Evolutionary conservation across 441 rosid species (phyloP), one percentile per base, ranked within the genome.

Genomic region (Adansonia grandidieri): DNA sequence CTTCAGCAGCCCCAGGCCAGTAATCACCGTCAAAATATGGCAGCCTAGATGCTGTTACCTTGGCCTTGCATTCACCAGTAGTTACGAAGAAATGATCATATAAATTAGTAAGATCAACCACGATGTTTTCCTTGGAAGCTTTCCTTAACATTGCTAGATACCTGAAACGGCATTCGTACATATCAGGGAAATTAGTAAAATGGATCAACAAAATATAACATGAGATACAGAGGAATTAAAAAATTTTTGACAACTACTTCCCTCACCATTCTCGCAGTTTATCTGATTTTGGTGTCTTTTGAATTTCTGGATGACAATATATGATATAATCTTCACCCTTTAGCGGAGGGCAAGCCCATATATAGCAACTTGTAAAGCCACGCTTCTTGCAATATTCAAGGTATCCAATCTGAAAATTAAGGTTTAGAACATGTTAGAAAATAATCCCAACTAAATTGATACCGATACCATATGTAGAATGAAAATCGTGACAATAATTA

Each of bases 1-100:
- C 98, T 88, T 97, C 99, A 0, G 99, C 99, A 71, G 99, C 98
- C 81, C 97, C 99, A 71, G 99, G 98, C 99, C 98, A 97, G 85
- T 97, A 97, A 86, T 97, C 98, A 83, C 99, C 99, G 82, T 95
- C 99, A 72, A 97, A 97, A 90, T 97, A 97, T 42, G 99, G 99
- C 73, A 97, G 89, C 90, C 99, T 93, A 48, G 98, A 94, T 65
- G 98, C 99, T 19, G 99, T 97, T 73, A 95, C 98, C 86, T 89
- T 95, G 62, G 97, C 94, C 86, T 86, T 92, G 82, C 96, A 91
- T 84, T 97, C 99, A 71, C 97, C 99, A 20, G 86, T 79, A 77
- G 92, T 85, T 75, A 87, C 86, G 74, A 97, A 97, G 88, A 97
- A 97, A 84, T 95, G 98, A 79, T 97, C 99, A 50, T 91, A 93